Conservation (phyloP, 148 eudicot species). For the Rhododendron mucronatum region DNA sequence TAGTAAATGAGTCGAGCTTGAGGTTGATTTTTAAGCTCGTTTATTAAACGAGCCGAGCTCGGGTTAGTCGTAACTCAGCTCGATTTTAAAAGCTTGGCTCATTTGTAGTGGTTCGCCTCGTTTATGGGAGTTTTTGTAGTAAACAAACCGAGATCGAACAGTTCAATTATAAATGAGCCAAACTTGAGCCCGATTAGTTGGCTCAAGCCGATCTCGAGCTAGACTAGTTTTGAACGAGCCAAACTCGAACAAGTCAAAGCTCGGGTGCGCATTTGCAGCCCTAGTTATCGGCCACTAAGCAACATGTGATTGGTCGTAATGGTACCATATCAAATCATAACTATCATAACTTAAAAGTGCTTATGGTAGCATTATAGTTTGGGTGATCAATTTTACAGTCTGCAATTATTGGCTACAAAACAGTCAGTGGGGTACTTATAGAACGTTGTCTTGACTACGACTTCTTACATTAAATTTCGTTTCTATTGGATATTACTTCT, state of each 20-base stretch:
- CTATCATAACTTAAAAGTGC: background rate
- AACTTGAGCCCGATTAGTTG: background rate
- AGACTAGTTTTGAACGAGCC: no score
- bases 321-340: background rate
- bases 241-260: no score
- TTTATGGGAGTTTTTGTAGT: no score
- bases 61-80: no score
- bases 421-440: background rate
- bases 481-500: background rate
- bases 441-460: background rate
- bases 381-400: background rate
- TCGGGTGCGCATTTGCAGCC: no score
- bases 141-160: no score
- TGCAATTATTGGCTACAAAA: slow-evolving; percentile 7
- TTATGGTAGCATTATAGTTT: background rate
- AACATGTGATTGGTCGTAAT: background rate
- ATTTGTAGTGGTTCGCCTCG: no score
- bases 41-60: no score
- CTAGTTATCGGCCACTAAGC: background rate
- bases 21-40: no score
- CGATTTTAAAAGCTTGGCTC: no score
- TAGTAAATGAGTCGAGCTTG: no score
- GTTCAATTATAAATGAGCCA: no score
- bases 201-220: background rate
- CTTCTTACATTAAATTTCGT: background rate